Conservation (phyloP, 176 grass and related monocot genomes). For the Chloris gayana region DNA sequence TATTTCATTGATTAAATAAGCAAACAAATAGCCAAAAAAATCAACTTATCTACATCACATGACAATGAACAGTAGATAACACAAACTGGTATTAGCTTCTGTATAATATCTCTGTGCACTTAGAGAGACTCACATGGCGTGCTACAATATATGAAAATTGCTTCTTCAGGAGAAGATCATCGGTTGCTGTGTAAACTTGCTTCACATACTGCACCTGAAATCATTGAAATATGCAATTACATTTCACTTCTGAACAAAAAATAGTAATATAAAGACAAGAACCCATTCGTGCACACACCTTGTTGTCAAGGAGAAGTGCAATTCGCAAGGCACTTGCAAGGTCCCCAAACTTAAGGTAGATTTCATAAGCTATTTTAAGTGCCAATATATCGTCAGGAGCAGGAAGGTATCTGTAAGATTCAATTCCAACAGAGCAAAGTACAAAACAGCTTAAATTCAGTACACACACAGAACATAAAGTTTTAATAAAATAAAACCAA, state of each 20-base stretch:
- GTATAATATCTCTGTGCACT: slow-evolving; percentile 12
- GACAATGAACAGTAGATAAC: neutral
- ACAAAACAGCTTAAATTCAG: neutral
- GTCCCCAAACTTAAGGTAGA: slow-evolving; percentile 80
- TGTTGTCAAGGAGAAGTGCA: slow-evolving; percentile 64
- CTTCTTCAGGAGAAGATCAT: slow-evolving; percentile 64
- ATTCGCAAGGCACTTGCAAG: slow-evolving; percentile 70
- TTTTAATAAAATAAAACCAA: neutral
- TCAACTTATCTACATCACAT: neutral
- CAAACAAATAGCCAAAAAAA: neutral
- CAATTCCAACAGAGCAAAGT: slow-evolving; percentile 3
- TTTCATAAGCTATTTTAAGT: slow-evolving; percentile 62
- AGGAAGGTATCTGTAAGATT: slow-evolving; percentile 65
- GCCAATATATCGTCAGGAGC: slow-evolving; percentile 65
- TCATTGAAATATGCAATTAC: slow-evolving; percentile 19
- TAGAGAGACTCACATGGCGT: slow-evolving; percentile 51
- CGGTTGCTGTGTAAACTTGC: slow-evolving; percentile 59
- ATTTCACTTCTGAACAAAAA: slow-evolving; percentile 13
- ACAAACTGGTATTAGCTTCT: neutral
- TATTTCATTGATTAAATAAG: neutral
- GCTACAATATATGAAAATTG: slow-evolving; percentile 74
- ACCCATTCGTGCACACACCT: slow-evolving; percentile 43
- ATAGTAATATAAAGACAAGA: neutral
- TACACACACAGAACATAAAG: neutral
- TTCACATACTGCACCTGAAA: slow-evolving; percentile 63